Evolutionary conservation across 805 yeast genomes (phyloP).

Genomic region (Cyberlindnera samutprakarnensis): DNA sequence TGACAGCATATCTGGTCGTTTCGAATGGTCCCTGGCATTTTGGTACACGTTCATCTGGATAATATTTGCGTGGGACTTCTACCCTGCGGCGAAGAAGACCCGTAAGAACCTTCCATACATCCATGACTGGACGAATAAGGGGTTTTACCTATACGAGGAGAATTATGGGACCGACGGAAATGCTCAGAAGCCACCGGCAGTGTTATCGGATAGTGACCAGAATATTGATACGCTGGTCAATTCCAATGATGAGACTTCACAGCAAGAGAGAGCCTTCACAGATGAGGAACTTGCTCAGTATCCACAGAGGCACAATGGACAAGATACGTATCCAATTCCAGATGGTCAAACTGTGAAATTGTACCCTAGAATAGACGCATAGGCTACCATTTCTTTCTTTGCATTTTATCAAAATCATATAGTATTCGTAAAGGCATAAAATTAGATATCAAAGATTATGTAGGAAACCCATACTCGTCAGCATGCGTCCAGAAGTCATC

Average conservation of each 20-base stretch:
- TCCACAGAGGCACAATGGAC: conserved; percentile 11
- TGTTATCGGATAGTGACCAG: no score
- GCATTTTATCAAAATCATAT: no score
- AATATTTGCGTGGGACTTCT: conserved; percentile 61
- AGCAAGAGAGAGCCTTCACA: conserved; percentile 14
- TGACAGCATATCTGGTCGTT: conserved; percentile 26
- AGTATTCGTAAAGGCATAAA: neutral
- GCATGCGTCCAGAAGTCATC: conserved; percentile 44
- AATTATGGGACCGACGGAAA: no score
- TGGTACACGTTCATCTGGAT: conserved; percentile 70
- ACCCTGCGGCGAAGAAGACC: conserved; percentile 44
- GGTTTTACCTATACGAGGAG: conserved; percentile 18
- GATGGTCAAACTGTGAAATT: conserved; percentile 16
- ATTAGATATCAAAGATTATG: conserved; percentile 13
- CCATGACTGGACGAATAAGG: conserved; percentile 17
- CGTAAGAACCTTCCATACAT: conserved; percentile 19
- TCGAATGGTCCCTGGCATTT: conserved; percentile 86
- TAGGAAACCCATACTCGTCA: conserved; percentile 41
- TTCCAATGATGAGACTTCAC: neutral
- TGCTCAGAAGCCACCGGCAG: no score
- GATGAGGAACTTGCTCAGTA: conserved; percentile 18
- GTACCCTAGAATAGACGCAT: conserved; percentile 2
- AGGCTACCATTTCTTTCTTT: no score
- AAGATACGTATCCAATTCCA: conserved; percentile 19
- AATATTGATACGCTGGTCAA: conserved; percentile 3